Conservation (phyloP, 257 asterid genomes). For the Penstemon newberryi region DNA sequence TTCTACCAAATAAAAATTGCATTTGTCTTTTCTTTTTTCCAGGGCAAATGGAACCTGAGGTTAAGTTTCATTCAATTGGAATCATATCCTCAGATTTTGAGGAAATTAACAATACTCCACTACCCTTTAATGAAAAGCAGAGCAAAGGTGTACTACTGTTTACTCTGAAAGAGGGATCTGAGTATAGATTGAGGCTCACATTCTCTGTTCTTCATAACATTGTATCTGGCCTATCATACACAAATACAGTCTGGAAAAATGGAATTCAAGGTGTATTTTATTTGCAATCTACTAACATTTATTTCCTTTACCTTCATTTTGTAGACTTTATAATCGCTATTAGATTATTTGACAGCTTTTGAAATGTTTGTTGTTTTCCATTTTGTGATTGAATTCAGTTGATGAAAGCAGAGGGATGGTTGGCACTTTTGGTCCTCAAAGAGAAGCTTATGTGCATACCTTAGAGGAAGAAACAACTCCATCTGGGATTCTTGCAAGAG, state of each 20-base stretch:
- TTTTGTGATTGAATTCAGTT: constrained; percentile 38
- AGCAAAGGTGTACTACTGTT: constrained; percentile 44
- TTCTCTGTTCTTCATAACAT: constrained; percentile 80
- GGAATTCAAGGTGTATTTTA: constrained; percentile 58
- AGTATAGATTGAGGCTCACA: constrained; percentile 59
- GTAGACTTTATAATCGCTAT: background rate
- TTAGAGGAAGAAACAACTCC: constrained; percentile 81
- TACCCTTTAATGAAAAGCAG: constrained; percentile 50
- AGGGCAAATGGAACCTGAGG: constrained; percentile 79
- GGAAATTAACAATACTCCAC: constrained; percentile 60
- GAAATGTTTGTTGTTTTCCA: too few species aligned
- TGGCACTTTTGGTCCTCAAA: constrained; percentile 79
- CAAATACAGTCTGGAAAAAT: constrained; percentile 70
- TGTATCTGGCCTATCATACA: constrained; percentile 72
- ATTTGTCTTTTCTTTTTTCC: constrained; percentile 11
- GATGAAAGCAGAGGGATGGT: constrained; percentile 77
- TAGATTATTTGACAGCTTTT: too few species aligned
- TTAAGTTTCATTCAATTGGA: constrained; percentile 64
- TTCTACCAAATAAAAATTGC: background rate
- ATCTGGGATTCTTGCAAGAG: constrained; percentile 77
- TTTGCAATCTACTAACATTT: background rate
- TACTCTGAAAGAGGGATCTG: constrained; percentile 65
- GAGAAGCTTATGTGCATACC: constrained; percentile 55
- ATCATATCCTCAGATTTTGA: constrained; percentile 62
- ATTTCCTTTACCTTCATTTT: background rate